Base-by-base conservation (phyloP, 495 filamentous ascomycete genomes). In the Chlorociboria aeruginascens region DNA sequence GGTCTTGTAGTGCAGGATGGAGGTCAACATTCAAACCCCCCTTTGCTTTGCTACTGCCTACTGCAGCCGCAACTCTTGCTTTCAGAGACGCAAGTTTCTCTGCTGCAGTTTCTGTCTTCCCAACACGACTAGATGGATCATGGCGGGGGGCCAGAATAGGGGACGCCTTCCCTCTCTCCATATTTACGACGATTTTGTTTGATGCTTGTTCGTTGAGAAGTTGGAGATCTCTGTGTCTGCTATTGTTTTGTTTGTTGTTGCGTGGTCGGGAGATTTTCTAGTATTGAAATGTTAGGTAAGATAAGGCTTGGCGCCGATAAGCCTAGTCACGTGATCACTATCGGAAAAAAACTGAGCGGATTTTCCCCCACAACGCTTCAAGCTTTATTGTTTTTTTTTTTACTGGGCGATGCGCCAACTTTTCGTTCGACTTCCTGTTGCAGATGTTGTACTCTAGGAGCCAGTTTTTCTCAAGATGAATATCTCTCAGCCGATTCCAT, bases 401-500 rank as follows among this genome's bases (percentile, higher is more conserved):
- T 4, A 25, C 4, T 4, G 20, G 20, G 20, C 20, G 20, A 42
- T 20, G 40, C 40, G 40, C 44, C 17, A 46, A 30, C 32, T 13
- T 36, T 16, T 33, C 25, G n/a, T 8, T 9, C 7, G 28, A 31
- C 14, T 33, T 2, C 30, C 31, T 43, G n/a, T 51, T 11, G 42
- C 29, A 7, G 25, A 4, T 38, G 7, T 30, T 32, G 7, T 32
- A 34, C 29, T 13, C 17, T 35, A 14, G 16, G 25, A 10, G 16
- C 16, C 8, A 6, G 11, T 6, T 36, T 12, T 6, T 11, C 10
- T 36, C 46, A 57, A 50, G 54, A 78, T 88, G 83, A 95, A 89
- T 65, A 86, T 89, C 58, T 85, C 90, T 45, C 86, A 89, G 58
- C 89, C 92, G 33, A 79, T 96, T 51, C 72, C 83, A 58, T 94